Conservation (phyloP, 2,329 filamentous ascomycete genomes). For the Acrocalymma vagum region DNA sequence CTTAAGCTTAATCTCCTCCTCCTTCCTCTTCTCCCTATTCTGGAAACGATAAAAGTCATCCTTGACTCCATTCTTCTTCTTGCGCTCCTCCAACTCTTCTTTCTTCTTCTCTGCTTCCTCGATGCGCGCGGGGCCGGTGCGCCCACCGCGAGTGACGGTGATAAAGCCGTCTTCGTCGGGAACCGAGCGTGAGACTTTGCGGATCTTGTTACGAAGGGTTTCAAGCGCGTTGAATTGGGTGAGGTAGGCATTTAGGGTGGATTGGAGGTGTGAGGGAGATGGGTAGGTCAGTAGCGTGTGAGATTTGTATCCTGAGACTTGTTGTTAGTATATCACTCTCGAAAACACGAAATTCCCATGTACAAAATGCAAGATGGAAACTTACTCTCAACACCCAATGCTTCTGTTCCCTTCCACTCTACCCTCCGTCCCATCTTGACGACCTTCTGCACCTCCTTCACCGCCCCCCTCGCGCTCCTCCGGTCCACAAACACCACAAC, state of each 20-base stretch:
- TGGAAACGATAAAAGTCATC: conserved; percentile 87
- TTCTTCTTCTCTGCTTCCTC: conserved; percentile 71
- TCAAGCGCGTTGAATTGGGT: conserved; percentile 74
- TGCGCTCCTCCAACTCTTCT: conserved; percentile 58
- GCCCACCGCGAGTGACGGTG: conserved; percentile 81
- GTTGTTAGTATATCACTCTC: conserved; percentile 13
- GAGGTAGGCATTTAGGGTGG: conserved; percentile 86
- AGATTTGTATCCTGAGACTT: conserved; percentile 61
- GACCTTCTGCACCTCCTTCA: conserved; percentile 76
- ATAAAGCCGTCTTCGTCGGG: conserved; percentile 97
- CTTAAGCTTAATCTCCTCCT: conserved; percentile 73
- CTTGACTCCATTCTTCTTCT: conserved; percentile 65
- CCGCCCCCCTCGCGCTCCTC: conserved; percentile 75
- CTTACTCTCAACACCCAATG: conserved; percentile 62
- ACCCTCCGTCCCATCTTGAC: conserved; percentile 67
- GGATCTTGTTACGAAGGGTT: conserved; percentile 70
- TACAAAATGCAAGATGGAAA: no score
- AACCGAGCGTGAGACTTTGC: conserved; percentile 73
- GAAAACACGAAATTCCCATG: conserved; percentile 9
- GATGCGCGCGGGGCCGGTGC: conserved; percentile 74
- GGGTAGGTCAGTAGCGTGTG: conserved; percentile 80
- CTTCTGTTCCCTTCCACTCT: conserved; percentile 68
- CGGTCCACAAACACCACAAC: conserved; percentile 86
- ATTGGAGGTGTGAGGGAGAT: conserved; percentile 70
- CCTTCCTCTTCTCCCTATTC: conserved; percentile 79